A percentile compares a stretch with the other conserved stretches of the same genome.
Evolutionary conservation across 106 monocot species (phyloP).

Genomic region (Vanilla planifolia): DNA sequence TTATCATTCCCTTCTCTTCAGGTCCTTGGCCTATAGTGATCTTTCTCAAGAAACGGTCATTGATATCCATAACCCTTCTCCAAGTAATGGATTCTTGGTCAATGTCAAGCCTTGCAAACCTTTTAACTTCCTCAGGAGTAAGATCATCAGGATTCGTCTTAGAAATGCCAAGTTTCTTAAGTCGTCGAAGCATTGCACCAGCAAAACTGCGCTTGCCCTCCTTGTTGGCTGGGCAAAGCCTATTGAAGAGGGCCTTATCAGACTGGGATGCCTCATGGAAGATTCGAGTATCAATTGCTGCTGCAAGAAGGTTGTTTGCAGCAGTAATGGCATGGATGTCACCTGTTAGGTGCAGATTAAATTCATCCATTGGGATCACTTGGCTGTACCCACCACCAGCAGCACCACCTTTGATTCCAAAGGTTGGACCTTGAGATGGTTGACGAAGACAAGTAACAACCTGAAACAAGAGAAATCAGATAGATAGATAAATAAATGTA

Average conservation of each 20-base stretch:
- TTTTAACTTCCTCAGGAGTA: conserved; percentile 79
- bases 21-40: conserved; percentile 94
- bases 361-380: conserved; percentile 99
- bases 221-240: conserved; percentile 87
- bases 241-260: conserved; percentile 90
- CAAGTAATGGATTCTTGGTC: conserved; percentile 88
- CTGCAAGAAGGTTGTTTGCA: conserved; percentile 96
- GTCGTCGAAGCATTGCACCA: conserved; percentile 70
- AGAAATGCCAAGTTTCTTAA: conserved; percentile 81
- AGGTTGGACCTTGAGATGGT: conserved; percentile 99
- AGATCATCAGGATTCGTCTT: conserved; percentile 78
- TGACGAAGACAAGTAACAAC: conserved; percentile 94
- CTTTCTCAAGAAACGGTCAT: conserved; percentile 88
- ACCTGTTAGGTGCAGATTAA: conserved; percentile 96
- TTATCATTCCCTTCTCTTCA: conserved; percentile 83
- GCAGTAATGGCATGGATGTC: conserved; percentile 99
- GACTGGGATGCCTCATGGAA: conserved; percentile 94
- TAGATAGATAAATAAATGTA: no score
- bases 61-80: conserved; percentile 97
- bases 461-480: conserved; percentile 23
- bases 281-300: conserved; percentile 85
- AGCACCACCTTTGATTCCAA: conserved; percentile 98
- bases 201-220: conserved; percentile 79
- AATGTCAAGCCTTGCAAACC: conserved; percentile 86
- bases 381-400: conserved; percentile 99